Conservation (phyloP, 768 basidiomycete genomes). For the Myochromella boudieri region DNA sequence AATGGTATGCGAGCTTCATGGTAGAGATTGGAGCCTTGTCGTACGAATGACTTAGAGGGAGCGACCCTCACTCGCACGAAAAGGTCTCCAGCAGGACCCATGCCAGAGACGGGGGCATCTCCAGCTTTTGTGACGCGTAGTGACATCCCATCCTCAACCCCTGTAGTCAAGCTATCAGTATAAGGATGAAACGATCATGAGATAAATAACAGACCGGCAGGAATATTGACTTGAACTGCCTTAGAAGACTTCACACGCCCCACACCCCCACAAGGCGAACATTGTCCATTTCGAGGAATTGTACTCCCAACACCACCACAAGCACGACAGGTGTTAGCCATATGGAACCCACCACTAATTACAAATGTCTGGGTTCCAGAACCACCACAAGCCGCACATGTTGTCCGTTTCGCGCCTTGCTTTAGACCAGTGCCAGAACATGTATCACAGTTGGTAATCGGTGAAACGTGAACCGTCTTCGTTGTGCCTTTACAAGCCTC, state of each 20-base stretch:
- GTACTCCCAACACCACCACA: slow-evolving; percentile 83
- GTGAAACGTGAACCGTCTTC: slow-evolving; percentile 72
- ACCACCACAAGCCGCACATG: slow-evolving; percentile 82
- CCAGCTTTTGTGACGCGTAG: slow-evolving; percentile 80
- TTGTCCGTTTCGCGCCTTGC: slow-evolving; percentile 76
- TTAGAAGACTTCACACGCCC: slow-evolving; percentile 85
- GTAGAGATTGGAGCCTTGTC: slow-evolving; percentile 91
- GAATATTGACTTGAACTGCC: slow-evolving; percentile 78
- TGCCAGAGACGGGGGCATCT: slow-evolving; percentile 79
- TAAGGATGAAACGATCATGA: slow-evolving; percentile 4
- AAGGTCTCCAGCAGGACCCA: slow-evolving; percentile 81
- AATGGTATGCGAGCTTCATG: slow-evolving; percentile 89
- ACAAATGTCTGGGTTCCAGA: slow-evolving; percentile 87
- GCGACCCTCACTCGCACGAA: slow-evolving; percentile 84
- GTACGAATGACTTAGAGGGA: slow-evolving; percentile 79
- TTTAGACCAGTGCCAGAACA: slow-evolving; percentile 90
- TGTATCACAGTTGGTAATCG: slow-evolving; percentile 79
- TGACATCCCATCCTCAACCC: slow-evolving; percentile 94
- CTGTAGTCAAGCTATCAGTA: slow-evolving; percentile 35
- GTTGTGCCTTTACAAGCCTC: slow-evolving; percentile 92
- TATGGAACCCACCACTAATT: slow-evolving; percentile 92
- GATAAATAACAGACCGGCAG: slow-evolving; percentile 61
- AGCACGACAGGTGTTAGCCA: slow-evolving; percentile 85
- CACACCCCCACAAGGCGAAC: slow-evolving; percentile 78
- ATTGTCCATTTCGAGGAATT: slow-evolving; percentile 77